Evolutionary conservation across 306 rosid genomes (phyloP), one percentile per base, ranked within the genome.

Genomic region (Prosopis cineraria): DNA sequence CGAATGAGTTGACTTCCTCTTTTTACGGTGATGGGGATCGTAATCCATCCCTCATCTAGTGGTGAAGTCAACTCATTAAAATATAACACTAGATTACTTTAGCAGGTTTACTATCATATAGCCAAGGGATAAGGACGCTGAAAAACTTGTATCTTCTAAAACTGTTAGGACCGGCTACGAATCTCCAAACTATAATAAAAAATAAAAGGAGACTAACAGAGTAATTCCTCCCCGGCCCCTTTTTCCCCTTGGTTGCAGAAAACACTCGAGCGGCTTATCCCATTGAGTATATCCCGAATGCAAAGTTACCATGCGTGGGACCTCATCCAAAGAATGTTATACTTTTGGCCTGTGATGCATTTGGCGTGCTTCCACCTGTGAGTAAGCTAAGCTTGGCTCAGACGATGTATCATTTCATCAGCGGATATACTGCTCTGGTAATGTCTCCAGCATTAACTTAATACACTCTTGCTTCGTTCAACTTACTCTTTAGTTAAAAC

Each of bases 371-470:
- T 59, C 97, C 97, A 73, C 98, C 96, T 17, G 90, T 90, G 82
- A 91, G 97, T 87, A 94, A 85, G 82, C 84, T 91, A 50, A 94
- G 79, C 84, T 53, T 94, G 81, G 88, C 96, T 4, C 97, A 94
- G 84, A 90, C 97, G 27, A 94, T 94, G 98, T 94, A 94, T 80
- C 98, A 94, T 81, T 94, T 94, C 82, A 91, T 91, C 84, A 91
- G 98, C 68, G 97, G 96, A 79, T 94, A 91, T 82, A 94, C 97
- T 43, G 94, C 97, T 68, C 80, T 94, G 96, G 97, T 93, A 93
- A 78, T 55, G 9, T 59, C 52, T 11, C 72, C 44, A 0, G 19
- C 0, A 47, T 3, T 36, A 44, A 50, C 80, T 64, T 29, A 4
- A 5, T n/a, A 40, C 52, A 33, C 62, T 30, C 24, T 19, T 29